phyloP scores from a whole-genome alignment of 352 stramenopile species.

The Phytophthora podocarpi region DNA sequence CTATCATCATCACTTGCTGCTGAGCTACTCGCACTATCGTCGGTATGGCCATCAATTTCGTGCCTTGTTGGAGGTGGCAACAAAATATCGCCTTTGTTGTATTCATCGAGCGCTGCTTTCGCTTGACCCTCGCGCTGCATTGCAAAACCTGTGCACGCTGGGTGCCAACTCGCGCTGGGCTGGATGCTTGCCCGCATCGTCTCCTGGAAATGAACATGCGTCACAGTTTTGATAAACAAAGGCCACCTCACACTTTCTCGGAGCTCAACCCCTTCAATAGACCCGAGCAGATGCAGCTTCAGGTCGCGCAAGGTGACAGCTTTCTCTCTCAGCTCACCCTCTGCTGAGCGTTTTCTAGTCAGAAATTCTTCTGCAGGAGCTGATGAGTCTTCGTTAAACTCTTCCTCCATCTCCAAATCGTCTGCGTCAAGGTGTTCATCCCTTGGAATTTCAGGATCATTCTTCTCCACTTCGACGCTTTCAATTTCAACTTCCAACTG shows the following conservation, averaged over 20 bases:
- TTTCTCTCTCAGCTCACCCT: constrained; percentile 40
- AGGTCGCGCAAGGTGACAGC: constrained; percentile 39
- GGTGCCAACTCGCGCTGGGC: constrained; percentile 44
- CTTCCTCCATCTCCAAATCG: constrained; percentile 15
- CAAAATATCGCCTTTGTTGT: constrained; percentile 53
- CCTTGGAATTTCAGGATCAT: background rate
- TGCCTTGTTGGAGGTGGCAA: constrained; percentile 56
- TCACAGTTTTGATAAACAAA: constrained; percentile 59
- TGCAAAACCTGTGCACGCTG: constrained; percentile 48
- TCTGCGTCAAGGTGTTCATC: constrained; percentile 3
- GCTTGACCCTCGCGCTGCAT: constrained; percentile 52
- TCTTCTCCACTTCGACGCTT: constrained; percentile 4
- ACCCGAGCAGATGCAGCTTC: constrained; percentile 58
- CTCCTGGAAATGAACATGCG: constrained; percentile 52
- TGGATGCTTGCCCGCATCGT: constrained; percentile 23
- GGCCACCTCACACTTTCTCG: constrained; percentile 52
- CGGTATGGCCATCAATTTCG: constrained; percentile 80
- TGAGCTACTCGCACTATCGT: constrained; percentile 76
- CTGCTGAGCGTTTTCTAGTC: constrained; percentile 20
- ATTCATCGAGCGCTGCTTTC: constrained; percentile 37
- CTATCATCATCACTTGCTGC: constrained; percentile 58
- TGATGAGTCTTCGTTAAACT: background rate
- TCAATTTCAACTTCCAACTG: constrained; percentile 54
- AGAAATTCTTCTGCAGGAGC: constrained; percentile 25
- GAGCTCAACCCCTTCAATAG: constrained; percentile 63